A percentile compares a stretch with the other conserved stretches of the same genome.
Conservation (phyloP, 2,329 filamentous ascomycete species). For the Ascomycota sp. region DNA sequence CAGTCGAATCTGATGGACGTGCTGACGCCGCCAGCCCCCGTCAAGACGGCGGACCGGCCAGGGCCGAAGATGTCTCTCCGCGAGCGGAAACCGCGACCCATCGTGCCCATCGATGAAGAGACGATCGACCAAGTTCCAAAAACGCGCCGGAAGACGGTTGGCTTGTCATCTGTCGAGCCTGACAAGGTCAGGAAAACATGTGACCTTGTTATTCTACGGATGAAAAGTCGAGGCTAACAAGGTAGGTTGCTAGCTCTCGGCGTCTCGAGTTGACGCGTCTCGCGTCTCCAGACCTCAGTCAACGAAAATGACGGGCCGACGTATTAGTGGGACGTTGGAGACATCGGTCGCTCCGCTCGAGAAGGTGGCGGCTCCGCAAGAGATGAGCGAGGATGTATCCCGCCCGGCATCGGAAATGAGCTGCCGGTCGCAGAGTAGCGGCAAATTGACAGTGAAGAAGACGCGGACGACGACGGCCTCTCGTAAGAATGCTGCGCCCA, state of each 20-base stretch:
- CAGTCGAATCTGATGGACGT: slow-evolving; percentile 25
- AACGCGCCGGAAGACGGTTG: slow-evolving; percentile 39
- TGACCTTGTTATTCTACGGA: neutral
- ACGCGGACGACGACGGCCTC: slow-evolving; percentile 24
- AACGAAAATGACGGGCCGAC: slow-evolving; percentile 18
- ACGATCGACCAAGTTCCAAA: slow-evolving; percentile 9
- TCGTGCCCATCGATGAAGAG: slow-evolving; percentile 28
- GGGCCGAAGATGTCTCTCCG: slow-evolving; percentile 49
- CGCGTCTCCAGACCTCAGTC: slow-evolving; percentile 7
- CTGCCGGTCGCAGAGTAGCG: slow-evolving; percentile 15
- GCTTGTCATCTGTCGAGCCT: slow-evolving; percentile 15
- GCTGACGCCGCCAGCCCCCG: slow-evolving; percentile 6
- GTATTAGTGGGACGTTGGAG: slow-evolving; percentile 25
- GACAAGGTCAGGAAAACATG: slow-evolving; percentile 8
- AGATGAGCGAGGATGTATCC: slow-evolving; percentile 1
- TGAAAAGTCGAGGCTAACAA: neutral
- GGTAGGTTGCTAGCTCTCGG: slow-evolving; percentile 8
- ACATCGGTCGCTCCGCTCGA: slow-evolving; percentile 9
- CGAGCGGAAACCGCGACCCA: slow-evolving; percentile 39
- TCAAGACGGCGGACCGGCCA: slow-evolving; percentile 16
- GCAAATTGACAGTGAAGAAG: slow-evolving; percentile 34
- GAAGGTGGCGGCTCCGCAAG: slow-evolving; percentile 3
- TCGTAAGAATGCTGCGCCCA: slow-evolving; percentile 18
- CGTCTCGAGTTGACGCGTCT: slow-evolving; percentile 10
- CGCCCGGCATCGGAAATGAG: slow-evolving; percentile 20